Evolutionary conservation across 2,329 filamentous ascomycete species (phyloP).

Genomic region (Endoconidiophora polonica): DNA sequence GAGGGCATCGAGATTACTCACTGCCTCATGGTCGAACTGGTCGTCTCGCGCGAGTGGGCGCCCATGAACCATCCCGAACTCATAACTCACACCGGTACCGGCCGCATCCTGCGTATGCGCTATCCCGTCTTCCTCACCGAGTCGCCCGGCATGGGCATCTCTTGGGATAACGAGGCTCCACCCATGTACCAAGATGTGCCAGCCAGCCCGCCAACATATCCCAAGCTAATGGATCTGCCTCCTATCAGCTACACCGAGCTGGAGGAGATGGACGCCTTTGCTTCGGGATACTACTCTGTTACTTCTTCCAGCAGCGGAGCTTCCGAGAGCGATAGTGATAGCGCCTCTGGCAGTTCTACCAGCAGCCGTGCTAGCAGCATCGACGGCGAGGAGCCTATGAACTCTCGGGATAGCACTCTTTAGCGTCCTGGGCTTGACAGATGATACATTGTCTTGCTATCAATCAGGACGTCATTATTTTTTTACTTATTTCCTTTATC

Average conservation of each 20-base stretch:
- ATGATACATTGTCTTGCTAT: not conserved
- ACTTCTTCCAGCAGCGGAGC: not conserved
- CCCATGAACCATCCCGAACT: conserved; percentile 51
- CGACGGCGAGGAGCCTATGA: conserved; percentile 1
- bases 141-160: conserved; percentile 71
- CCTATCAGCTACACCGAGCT: conserved; percentile 10
- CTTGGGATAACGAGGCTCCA: conserved; percentile 92
- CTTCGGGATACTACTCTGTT: not conserved
- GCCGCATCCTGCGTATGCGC: conserved; percentile 81
- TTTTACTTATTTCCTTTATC: not conserved
- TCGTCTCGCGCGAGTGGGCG: conserved; percentile 79
- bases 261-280: conserved; percentile 6
- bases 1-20: conserved; percentile 69
- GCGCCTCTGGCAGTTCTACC: not conserved
- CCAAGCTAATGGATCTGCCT: conserved; percentile 10
- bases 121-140: conserved; percentile 74
- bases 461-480: not conserved
- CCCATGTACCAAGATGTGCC: conserved; percentile 91
- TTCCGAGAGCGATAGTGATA: not conserved
- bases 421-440: not conserved
- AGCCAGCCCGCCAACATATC: conserved; percentile 62
- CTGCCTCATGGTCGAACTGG: conserved; percentile 77
- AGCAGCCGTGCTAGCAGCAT: conserved; percentile 11
- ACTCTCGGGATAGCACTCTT: not conserved
- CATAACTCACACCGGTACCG: conserved; percentile 74